Conservation (phyloP, 495 filamentous ascomycete species). For the Amniculicola lignicola region DNA sequence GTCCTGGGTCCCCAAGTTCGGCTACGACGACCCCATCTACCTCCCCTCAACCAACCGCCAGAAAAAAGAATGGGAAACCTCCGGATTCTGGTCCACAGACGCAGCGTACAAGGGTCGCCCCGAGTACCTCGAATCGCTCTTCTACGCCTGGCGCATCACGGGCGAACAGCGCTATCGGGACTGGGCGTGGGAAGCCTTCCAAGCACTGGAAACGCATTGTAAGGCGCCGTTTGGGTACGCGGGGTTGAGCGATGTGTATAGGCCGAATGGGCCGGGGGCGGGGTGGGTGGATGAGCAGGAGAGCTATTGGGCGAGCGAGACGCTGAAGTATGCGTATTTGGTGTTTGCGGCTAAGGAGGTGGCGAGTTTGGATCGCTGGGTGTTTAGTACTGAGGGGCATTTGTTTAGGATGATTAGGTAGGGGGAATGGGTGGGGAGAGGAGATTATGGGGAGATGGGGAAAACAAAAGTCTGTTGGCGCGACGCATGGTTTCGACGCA, state of each 20-base stretch:
- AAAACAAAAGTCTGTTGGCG: too few relatives aligned
- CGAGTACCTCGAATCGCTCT: conserved; percentile 38
- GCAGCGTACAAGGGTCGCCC: conserved; percentile 34
- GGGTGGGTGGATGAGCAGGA: conserved; percentile 27
- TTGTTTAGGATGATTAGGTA: conserved; percentile 34
- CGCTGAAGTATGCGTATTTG: conserved; percentile 37
- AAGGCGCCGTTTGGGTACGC: conserved; percentile 41
- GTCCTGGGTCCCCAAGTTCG: conserved; percentile 34
- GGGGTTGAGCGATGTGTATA: conserved; percentile 38
- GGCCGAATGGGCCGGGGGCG: conserved; percentile 4
- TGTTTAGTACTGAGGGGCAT: conserved; percentile 38
- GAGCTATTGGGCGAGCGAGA: conserved; percentile 37
- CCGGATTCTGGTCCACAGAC: conserved; percentile 32
- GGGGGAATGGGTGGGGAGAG: background rate
- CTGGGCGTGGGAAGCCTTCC: conserved; percentile 39
- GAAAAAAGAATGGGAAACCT: conserved; percentile 14
- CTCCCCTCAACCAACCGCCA: conserved; percentile 17
- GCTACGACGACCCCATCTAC: conserved; percentile 18
- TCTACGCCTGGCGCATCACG: conserved; percentile 40
- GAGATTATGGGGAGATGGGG: too few relatives aligned
- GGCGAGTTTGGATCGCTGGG: conserved; percentile 36
- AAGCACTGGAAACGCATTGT: conserved; percentile 35
- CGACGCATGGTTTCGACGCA: too few relatives aligned
- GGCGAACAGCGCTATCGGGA: conserved; percentile 34
- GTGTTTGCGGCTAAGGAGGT: conserved; percentile 30